phyloP scores from a whole-genome alignment of 192 early-diverging fungal genomes.

The Entomortierella lignicola region DNA sequence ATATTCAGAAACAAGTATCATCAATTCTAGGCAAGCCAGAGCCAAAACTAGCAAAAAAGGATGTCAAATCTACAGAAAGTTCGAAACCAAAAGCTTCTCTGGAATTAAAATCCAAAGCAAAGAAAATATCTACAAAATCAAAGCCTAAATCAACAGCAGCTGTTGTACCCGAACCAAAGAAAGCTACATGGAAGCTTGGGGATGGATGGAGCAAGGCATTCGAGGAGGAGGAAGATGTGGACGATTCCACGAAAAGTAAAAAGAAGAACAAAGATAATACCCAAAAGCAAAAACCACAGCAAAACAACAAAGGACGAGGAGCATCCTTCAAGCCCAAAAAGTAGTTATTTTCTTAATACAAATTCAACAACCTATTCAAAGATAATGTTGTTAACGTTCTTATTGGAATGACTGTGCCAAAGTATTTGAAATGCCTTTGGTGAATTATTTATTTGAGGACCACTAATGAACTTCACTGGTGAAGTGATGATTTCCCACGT shows the following conservation, averaged over 20 bases:
- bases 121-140: not conserved
- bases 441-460: no score
- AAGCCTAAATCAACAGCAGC: slow-evolving; percentile 6
- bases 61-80: not conserved
- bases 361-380: no score
- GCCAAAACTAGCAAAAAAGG: not conserved
- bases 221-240: slow-evolving; percentile 1
- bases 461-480: no score
- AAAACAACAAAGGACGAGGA: not conserved
- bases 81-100: not conserved
- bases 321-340: not conserved
- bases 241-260: not conserved
- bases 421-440: no score
- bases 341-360: not conserved
- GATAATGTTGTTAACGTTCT: no score
- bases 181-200: slow-evolving; percentile 12
- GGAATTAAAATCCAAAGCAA: no score
- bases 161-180: not conserved
- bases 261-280: not conserved
- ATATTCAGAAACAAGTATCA: slow-evolving; percentile 37
- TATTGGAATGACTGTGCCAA: no score
- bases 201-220: slow-evolving; percentile 15
- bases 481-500: no score
- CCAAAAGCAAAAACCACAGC: not conserved
- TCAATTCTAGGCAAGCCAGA: slow-evolving; percentile 9